Evolutionary conservation across 345 rosid species (phyloP).

Genomic region (Brassica incana): DNA sequence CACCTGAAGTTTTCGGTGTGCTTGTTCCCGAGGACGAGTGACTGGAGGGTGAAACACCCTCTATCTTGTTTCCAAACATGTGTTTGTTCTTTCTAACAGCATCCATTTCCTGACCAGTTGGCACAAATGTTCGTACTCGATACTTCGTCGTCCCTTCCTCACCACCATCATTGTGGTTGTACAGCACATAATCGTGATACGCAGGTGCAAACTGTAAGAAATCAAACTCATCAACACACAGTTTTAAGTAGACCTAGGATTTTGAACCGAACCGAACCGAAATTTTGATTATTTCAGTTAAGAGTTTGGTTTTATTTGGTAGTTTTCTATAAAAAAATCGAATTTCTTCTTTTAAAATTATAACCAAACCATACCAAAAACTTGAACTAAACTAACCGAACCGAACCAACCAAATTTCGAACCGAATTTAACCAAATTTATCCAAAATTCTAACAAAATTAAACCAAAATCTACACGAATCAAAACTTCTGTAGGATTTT

Average conservation of each 20-base stretch:
- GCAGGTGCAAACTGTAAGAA: slow-evolving; percentile 87
- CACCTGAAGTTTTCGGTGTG: slow-evolving; percentile 49
- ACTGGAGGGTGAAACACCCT: slow-evolving; percentile 72
- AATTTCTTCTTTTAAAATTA: background rate
- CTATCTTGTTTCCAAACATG: slow-evolving; percentile 68
- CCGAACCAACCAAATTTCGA: background rate
- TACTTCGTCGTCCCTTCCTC: slow-evolving; percentile 90
- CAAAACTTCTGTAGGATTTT: background rate
- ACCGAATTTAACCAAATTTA: background rate
- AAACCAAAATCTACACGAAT: background rate
- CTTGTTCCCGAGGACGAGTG: slow-evolving; percentile 63
- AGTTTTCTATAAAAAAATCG: background rate
- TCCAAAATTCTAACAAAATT: background rate
- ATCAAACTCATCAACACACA: slow-evolving; percentile 13
- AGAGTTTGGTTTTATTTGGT: background rate
- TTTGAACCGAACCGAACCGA: background rate
- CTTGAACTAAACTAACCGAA: background rate
- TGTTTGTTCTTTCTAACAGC: slow-evolving; percentile 76
- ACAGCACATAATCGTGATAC: slow-evolving; percentile 94
- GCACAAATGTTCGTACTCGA: slow-evolving; percentile 91
- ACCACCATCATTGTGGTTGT: slow-evolving; percentile 83
- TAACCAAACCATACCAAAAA: background rate
- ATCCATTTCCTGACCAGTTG: slow-evolving; percentile 98
- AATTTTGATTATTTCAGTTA: background rate
- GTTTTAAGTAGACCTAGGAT: background rate